A percentile compares a stretch with the other conserved stretches of the same genome.
Conservation (phyloP, 1,284 basidiomycete species). For the Pascua sp. region DNA sequence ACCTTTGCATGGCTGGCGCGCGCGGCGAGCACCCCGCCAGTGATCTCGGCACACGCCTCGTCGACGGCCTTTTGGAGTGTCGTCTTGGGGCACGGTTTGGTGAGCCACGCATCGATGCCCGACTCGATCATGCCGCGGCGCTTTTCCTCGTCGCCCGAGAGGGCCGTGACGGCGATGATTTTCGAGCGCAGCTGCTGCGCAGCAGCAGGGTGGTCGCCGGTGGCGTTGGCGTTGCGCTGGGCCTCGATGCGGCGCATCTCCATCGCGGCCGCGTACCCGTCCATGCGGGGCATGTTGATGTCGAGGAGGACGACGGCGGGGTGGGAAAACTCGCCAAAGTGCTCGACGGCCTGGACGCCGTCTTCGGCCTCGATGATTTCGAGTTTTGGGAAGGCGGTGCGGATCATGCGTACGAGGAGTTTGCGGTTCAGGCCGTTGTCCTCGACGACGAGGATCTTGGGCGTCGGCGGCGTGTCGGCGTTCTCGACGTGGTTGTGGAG, state of each 20-base stretch:
- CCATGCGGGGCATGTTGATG: constrained; percentile 49
- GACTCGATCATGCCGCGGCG: constrained; percentile 41
- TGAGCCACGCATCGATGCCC: constrained; percentile 43
- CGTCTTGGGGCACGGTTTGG: constrained; percentile 39
- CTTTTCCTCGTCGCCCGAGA: constrained; percentile 40
- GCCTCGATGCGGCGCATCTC: constrained; percentile 40
- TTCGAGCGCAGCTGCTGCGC: constrained; percentile 18
- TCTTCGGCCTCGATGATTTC: constrained; percentile 41
- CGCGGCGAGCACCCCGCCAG: background rate
- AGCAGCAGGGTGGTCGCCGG: background rate
- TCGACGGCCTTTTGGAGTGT: constrained; percentile 32
- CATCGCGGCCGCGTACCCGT: constrained; percentile 41
- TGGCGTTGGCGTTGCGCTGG: background rate
- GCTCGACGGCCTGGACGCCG: constrained; percentile 40
- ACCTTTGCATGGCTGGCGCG: no score
- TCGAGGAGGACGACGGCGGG: constrained; percentile 41
- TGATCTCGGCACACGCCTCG: constrained; percentile 17
- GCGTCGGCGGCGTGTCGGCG: background rate
- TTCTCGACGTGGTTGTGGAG: no score
- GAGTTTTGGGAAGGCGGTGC: constrained; percentile 15
- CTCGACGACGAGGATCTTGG: constrained; percentile 45
- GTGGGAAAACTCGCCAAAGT: constrained; percentile 28
- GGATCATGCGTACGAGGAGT: constrained; percentile 44
- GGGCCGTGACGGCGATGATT: constrained; percentile 48
- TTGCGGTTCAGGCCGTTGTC: constrained; percentile 48